Percentiles rank a stretch among this genome's conserved stretches.
These are phyloP conservation scores for Claviceps maximensis DNA, from an alignment of 2,329 filamentous ascomycete species.

Conservation along the genomic window DNA sequence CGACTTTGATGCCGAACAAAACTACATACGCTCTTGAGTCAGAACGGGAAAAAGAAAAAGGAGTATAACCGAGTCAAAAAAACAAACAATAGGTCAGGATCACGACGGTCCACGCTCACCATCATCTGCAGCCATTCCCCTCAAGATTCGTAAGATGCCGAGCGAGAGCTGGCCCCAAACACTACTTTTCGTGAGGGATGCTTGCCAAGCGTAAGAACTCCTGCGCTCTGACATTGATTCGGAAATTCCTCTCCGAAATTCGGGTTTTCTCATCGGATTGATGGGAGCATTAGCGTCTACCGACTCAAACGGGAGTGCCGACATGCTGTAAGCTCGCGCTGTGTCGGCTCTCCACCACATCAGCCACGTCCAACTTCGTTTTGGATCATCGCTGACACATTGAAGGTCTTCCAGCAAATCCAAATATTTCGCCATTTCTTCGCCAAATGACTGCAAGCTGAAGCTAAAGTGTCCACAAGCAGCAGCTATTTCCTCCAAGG, in stretches of 20 bases:
- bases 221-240: conserved; percentile 32
- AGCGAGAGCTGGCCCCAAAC: conserved; percentile 28
- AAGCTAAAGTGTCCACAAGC: conserved; percentile 90
- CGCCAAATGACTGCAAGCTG: conserved; percentile 72
- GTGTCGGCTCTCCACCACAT: conserved; percentile 47
- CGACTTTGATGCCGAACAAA: conserved; percentile 76
- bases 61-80: background rate
- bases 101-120: conserved; percentile 18
- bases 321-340: conserved; percentile 4
- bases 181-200: conserved; percentile 26
- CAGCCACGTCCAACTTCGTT: conserved; percentile 64
- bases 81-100: background rate
- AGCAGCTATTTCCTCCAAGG: conserved; percentile 84
- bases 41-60: background rate
- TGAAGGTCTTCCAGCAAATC: conserved; percentile 71
- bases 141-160: conserved; percentile 25
- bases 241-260: conserved; percentile 35
- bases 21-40: conserved; percentile 18
- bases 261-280: conserved; percentile 31
- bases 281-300: conserved; percentile 24
- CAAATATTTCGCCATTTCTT: conserved; percentile 70
- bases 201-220: conserved; percentile 36
- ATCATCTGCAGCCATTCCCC: conserved; percentile 34
- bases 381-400: conserved; percentile 46
- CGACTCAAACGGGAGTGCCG: conserved; percentile 11